Evolutionary conservation across 768 basidiomycete species (phyloP).

Genomic region (Mycena alexandri): DNA sequence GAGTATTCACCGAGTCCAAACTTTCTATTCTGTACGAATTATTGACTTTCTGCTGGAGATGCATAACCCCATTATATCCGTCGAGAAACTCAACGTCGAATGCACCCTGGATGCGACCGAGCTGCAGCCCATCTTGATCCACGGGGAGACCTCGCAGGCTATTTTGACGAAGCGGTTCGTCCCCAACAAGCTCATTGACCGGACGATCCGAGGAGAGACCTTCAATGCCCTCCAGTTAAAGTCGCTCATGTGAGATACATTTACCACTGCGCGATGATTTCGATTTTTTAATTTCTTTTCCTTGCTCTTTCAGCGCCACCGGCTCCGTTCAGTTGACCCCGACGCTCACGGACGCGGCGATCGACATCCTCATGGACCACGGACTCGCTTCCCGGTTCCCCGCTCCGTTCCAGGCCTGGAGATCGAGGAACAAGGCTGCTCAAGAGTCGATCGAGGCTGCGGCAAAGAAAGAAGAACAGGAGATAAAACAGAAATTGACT

Average conservation of each 20-base stretch:
- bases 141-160: constrained; percentile 56
- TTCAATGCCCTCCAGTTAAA: constrained; percentile 35
- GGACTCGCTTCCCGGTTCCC: constrained; percentile 48
- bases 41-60: background rate
- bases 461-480: constrained; percentile 26
- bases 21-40: background rate
- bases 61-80: constrained; percentile 29
- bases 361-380: constrained; percentile 43
- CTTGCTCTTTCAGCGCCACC: constrained; percentile 40
- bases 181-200: constrained; percentile 21
- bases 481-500: constrained; percentile 20
- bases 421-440: constrained; percentile 29
- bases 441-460: background rate
- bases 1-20: constrained; percentile 2
- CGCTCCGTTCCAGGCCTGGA: constrained; percentile 41
- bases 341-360: constrained; percentile 40
- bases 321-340: constrained; percentile 43
- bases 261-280: too few species aligned
- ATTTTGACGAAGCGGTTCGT: constrained; percentile 51
- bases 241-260: constrained; percentile 37
- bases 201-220: constrained; percentile 3
- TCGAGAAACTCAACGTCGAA: constrained; percentile 26
- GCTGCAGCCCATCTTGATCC: constrained; percentile 47
- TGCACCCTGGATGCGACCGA: constrained; percentile 18
- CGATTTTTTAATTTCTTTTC: background rate